Evolutionary conservation across 805 yeast genomes (phyloP), one percentile per base, ranked within the genome.

Genomic region (Starmerella lactis-condensi): DNA sequence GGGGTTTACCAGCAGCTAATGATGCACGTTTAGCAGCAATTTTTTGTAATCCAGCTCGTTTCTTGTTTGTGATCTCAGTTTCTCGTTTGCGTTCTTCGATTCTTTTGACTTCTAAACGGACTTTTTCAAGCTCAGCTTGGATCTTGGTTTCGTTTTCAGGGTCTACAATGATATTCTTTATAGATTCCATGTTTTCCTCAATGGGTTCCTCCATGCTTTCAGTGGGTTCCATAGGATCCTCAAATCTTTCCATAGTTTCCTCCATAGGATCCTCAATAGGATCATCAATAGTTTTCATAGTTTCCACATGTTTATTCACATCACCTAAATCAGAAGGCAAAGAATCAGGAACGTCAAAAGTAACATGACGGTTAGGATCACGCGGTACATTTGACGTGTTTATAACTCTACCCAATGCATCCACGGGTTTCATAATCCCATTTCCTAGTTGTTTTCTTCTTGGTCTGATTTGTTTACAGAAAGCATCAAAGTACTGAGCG

Each of bases 1-100:
- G 9, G 21, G 33, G 29, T 7, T 34, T 29, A 10, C 32, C 12
- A 22, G 28, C 27, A 15, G 17, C 14, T 13, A 38, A 37, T 21
- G 26, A 17, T 12, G 37, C 35, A 10, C 37, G 36, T 24, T 27
- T 29, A 14, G 31, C 16, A 5, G 38, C 42, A 9, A 39, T 37
- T 21, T 21, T 21, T 21, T 21, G 23, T 11, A 21, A 21, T 21
- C 23, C n/a, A 21, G 23, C 23, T 21, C 23, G 11, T 11, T 21
- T 21, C n/a, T 20, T 17, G n/a, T 18, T 16, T 8, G 26, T 25
- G 15, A 18, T 22, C 26, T 31, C 31, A 15, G 28, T 32, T 23
- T 22, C 34, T 17, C 24, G 30, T 20, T 34, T 32, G 19, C 22
- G 26, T 22, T 30, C 15, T 22, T 30, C 26, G 26, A 41, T 22